Conservation (phyloP, 805 yeast genomes). For the Spathaspora passalidarum region DNA sequence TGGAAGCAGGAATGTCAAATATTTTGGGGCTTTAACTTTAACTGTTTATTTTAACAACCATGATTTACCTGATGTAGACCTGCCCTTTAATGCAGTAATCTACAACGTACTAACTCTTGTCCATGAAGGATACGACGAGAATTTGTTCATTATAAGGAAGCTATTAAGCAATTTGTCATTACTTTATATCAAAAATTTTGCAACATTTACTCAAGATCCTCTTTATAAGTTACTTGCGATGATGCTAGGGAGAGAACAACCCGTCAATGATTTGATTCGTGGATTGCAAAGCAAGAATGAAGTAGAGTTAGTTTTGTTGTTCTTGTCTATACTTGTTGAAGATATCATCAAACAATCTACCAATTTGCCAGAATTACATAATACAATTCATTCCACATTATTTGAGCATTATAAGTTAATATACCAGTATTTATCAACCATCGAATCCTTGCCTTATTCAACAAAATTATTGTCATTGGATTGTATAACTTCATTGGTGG, state of each 20-base stretch:
- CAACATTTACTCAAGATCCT: conserved; percentile 26
- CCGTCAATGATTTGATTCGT: not conserved
- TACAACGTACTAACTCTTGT: not conserved
- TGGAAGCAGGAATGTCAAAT: conserved; percentile 50
- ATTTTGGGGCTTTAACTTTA: conserved; percentile 79
- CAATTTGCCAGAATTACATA: conserved; percentile 31
- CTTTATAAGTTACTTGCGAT: not conserved
- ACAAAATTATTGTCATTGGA: conserved; percentile 17
- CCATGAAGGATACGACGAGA: conserved; percentile 8
- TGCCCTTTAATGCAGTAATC: conserved; percentile 9
- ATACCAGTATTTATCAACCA: conserved; percentile 15
- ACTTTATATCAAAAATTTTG: conserved; percentile 39
- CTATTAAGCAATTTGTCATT: conserved; percentile 54
- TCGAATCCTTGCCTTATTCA: conserved; percentile 5
- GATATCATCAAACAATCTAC: conserved; percentile 42
- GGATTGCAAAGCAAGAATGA: conserved; percentile 10
- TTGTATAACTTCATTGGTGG: conserved; percentile 34
- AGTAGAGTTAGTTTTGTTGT: conserved; percentile 21
- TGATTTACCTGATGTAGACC: conserved; percentile 12
- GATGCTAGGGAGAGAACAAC: not conserved
- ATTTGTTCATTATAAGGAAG: conserved; percentile 50
- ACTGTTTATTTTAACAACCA: conserved; percentile 54
- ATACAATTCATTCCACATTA: conserved; percentile 29
- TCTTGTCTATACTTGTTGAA: conserved; percentile 49
- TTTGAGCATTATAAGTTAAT: conserved; percentile 22